Evolutionary conservation across 345 rosid genomes (phyloP).

Genomic region (Euphorbia pulcherrima): DNA sequence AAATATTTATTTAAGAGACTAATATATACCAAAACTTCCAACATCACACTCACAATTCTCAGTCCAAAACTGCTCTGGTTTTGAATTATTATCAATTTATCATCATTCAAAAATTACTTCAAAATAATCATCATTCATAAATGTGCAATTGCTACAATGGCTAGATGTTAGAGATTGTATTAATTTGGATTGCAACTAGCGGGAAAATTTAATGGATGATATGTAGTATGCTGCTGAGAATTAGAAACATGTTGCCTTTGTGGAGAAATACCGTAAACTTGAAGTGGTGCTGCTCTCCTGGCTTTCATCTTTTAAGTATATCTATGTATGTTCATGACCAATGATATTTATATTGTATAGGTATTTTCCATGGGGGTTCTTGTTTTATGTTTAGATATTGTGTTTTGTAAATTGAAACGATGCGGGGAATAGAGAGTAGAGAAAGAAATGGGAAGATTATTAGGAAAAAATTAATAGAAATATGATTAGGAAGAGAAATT

Average conservation of each 20-base stretch:
- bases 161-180: background rate
- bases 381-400: too few species aligned
- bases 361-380: background rate
- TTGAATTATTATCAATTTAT: background rate
- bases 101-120: too few species aligned
- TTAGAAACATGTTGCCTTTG: background rate
- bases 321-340: background rate
- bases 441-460: too few species aligned
- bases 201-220: background rate
- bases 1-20: background rate
- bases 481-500: too few species aligned
- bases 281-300: background rate
- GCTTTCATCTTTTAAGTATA: background rate
- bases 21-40: background rate
- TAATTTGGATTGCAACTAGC: background rate
- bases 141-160: background rate
- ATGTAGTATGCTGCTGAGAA: background rate
- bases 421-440: too few species aligned
- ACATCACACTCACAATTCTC: background rate
- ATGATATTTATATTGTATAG: background rate
- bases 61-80: background rate
- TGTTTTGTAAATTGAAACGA: too few species aligned
- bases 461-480: too few species aligned
- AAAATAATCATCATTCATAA: background rate
- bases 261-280: background rate